These are phyloP conservation scores for Plasmopara halstedii DNA, from an alignment of 352 stramenopile genomes.

Conservation along the genomic window DNA sequence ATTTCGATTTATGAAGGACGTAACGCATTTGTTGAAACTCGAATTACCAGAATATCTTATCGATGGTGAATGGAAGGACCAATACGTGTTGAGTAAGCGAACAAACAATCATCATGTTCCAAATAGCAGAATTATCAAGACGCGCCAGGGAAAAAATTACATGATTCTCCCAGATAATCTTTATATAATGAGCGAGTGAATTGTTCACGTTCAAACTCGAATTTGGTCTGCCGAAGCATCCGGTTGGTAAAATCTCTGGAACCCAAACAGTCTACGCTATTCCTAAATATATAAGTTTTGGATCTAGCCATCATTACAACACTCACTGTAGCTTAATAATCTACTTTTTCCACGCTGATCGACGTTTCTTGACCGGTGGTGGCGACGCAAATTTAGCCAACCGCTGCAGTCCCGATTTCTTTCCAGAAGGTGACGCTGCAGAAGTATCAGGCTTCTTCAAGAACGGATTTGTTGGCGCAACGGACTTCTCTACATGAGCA, in stretches of 20 bases:
- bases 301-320: too few relatives aligned
- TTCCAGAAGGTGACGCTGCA: conserved; percentile 14
- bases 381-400: conserved; percentile 59
- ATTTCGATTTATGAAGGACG: background rate
- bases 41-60: background rate
- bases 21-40: background rate
- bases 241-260: too few relatives aligned
- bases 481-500: conserved; percentile 28
- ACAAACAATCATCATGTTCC: background rate
- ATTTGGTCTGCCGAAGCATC: too few relatives aligned
- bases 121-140: background rate
- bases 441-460: conserved; percentile 41
- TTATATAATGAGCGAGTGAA: background rate
- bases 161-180: background rate
- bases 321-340: too few relatives aligned
- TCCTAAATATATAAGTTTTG: background rate
- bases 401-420: conserved; percentile 46
- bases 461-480: conserved; percentile 63
- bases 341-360: conserved; percentile 28
- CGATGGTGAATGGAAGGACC: background rate
- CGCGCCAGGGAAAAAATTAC: background rate
- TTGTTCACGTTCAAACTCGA: too few relatives aligned
- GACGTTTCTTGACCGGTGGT: conserved; percentile 34
- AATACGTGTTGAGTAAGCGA: too few relatives aligned
- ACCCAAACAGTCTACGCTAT: too few relatives aligned